These are phyloP conservation scores for Mortierella alpina DNA, from an alignment of 192 early-diverging fungal genomes.

Conservation along the genomic window DNA sequence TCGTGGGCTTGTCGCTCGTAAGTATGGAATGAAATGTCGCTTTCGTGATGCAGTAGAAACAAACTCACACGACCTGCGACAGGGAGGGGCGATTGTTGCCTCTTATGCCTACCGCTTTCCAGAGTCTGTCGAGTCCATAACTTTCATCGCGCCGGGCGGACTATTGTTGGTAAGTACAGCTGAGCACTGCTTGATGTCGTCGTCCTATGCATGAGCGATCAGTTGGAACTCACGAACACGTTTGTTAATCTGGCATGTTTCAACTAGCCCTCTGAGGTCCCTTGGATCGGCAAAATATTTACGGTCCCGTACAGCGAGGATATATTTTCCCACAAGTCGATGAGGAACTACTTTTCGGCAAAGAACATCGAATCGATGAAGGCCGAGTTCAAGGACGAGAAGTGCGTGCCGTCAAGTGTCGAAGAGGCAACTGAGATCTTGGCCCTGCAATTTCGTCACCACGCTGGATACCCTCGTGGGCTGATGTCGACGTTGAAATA, in stretches of 20 bases:
- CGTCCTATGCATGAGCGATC: not conserved
- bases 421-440: slow-evolving; percentile 32
- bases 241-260: not conserved
- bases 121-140: slow-evolving; percentile 37
- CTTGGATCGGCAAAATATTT: slow-evolving; percentile 41
- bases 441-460: slow-evolving; percentile 26
- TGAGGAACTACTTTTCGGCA: slow-evolving; percentile 32
- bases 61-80: not conserved
- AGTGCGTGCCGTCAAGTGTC: slow-evolving; percentile 5
- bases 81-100: slow-evolving; percentile 51
- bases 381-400: slow-evolving; percentile 23
- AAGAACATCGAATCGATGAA: slow-evolving; percentile 50
- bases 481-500: slow-evolving; percentile 40
- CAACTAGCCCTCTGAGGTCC: slow-evolving; percentile 30
- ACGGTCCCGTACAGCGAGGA: slow-evolving; percentile 34
- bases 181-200: no score
- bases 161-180: slow-evolving; percentile 28
- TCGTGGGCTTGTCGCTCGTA: slow-evolving; percentile 53
- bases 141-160: slow-evolving; percentile 48
- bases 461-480: slow-evolving; percentile 47
- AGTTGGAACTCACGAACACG: not conserved
- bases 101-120: slow-evolving; percentile 37
- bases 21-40: not conserved
- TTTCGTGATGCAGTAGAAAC: not conserved
- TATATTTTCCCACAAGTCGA: slow-evolving; percentile 26